Evolutionary conservation across 345 rosid genomes (phyloP), one percentile per base, ranked within the genome.

Genomic region (Microcos paniculata): DNA sequence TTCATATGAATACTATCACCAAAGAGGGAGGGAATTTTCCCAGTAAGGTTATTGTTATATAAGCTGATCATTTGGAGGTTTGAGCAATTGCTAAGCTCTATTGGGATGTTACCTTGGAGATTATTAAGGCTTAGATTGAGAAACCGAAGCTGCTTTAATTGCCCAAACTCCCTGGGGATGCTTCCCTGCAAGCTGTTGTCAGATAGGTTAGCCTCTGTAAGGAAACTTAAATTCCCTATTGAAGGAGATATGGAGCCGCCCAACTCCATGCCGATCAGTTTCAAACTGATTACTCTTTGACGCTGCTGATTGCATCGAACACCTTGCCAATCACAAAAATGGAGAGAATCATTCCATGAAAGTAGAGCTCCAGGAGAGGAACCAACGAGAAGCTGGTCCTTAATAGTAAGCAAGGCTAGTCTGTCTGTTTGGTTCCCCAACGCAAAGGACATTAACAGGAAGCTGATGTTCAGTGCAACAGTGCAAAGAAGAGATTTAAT

Each of bases 311-410:
- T 46, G 4, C 86, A 78, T 28, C 59, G 48, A 16, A 80, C 77
- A 4, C 86, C 82, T 4, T 52, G 19, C 86, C 86, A 80, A 0
- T 49, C 49, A 45, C 84, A 83, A 15, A 80, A 70, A 38, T 70
- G 61, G 61, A 70, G 58, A 26, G 72, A 68, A 68, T n/a, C 38
- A 46, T 69, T 69, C 72, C 72, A 69, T 16, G 72, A 69, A 15
- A 9, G 16, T 45, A 69, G 43, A 28, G 6, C 6, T 35, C 48
- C 69, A 16, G 69, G 7, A 9, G 45, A 35, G 35, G 40, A 35
- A 63, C 72, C 72, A 68, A 6, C 72, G 48, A 28, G 56, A 48
- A 69, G 43, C 58, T 48, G 58, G 28, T 45, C 58, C 56, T 69
- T 69, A 5, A 69, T 2, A 51, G 58, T 42, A 16, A 69, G 57